These are phyloP conservation scores for Pseudogymnoascus sp. DNA, from an alignment of 2,329 filamentous ascomycete genomes.

Conservation along the genomic window DNA sequence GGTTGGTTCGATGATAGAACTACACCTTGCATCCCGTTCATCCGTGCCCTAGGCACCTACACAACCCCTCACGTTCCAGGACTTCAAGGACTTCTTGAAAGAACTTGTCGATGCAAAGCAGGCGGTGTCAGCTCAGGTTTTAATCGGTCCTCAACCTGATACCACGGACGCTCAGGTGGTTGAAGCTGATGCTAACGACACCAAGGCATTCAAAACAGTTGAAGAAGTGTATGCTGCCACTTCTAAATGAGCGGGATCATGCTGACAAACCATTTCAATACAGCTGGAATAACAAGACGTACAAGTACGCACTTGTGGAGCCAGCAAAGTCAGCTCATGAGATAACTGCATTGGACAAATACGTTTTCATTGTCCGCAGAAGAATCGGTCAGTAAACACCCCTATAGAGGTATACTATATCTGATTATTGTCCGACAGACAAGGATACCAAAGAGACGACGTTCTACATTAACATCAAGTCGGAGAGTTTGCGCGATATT, in stretches of 20 bases:
- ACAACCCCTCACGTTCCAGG: neutral
- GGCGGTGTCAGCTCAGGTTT: neutral
- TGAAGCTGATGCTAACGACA: neutral
- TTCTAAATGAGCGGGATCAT: neutral
- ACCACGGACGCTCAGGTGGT: neutral
- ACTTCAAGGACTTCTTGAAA: neutral
- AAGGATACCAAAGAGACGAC: neutral
- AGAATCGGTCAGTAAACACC: constrained; percentile 11
- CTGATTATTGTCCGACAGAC: neutral
- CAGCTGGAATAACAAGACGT: constrained; percentile 14
- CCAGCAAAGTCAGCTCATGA: neutral
- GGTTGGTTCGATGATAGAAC: neutral
- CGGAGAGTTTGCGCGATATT: constrained; percentile 6
- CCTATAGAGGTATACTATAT: neutral
- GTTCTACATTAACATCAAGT: constrained; percentile 10
- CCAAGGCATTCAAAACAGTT: constrained; percentile 2
- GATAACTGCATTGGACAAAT: constrained; percentile 12
- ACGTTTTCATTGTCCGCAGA: constrained; percentile 14
- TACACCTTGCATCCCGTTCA: neutral
- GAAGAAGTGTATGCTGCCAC: constrained; percentile 16
- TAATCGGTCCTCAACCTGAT: neutral
- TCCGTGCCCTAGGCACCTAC: neutral
- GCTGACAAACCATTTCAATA: constrained; percentile 11
- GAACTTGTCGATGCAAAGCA: neutral
- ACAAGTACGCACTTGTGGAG: constrained; percentile 10